phyloP scores from a whole-genome alignment of 164 flowering plant species.

The Houttuynia cordata region DNA sequence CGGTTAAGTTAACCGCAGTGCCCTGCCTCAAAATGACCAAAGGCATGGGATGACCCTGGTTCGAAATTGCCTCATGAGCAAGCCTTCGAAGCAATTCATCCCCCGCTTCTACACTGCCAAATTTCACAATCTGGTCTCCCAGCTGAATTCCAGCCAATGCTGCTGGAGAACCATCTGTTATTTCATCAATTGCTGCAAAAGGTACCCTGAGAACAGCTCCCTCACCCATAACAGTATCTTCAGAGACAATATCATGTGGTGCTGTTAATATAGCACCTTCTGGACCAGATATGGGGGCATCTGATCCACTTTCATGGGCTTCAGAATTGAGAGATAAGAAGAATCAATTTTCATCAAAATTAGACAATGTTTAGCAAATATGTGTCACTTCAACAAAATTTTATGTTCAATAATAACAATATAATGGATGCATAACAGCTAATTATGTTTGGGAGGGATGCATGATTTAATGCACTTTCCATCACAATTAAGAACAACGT shows the following conservation, averaged over 20 bases:
- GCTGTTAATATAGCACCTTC: conserved; percentile 17
- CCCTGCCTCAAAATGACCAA: conserved; percentile 66
- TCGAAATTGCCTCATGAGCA: conserved; percentile 60
- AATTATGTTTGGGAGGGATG: background rate
- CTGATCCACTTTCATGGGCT: conserved; percentile 20
- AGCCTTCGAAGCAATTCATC: conserved; percentile 56
- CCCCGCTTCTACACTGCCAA: conserved; percentile 79
- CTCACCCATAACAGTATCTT: conserved; percentile 20
- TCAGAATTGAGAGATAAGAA: background rate
- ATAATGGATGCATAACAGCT: background rate
- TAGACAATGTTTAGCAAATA: background rate
- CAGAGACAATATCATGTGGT: conserved; percentile 11
- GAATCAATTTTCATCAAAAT: background rate
- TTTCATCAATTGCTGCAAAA: conserved; percentile 86
- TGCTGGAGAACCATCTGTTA: conserved; percentile 81
- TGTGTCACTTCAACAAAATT: no score
- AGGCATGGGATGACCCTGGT: conserved; percentile 46
- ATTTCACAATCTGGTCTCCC: conserved; percentile 85
- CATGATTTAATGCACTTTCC: background rate
- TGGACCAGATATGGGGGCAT: conserved; percentile 10
- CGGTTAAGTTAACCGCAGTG: conserved; percentile 32
- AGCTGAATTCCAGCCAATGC: conserved; percentile 93
- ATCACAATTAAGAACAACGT: background rate
- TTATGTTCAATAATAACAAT: background rate
- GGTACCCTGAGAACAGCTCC: conserved; percentile 37